Conservation (phyloP, 768 basidiomycete species). For the Lyophyllum semitale region DNA sequence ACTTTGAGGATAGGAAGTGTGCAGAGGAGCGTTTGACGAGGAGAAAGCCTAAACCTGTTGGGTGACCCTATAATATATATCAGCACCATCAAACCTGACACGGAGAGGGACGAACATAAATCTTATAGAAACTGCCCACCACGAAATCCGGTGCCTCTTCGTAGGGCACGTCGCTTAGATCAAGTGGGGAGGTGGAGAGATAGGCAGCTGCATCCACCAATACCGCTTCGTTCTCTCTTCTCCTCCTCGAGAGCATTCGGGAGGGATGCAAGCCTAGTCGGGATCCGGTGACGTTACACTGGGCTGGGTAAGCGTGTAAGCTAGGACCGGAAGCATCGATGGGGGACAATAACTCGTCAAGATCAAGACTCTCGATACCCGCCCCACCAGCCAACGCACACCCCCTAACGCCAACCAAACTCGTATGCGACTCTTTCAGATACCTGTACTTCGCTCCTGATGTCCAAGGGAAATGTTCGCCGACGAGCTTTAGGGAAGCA, state of each 20-base stretch:
- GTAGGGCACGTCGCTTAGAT: constrained; percentile 7
- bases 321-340: neutral
- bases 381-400: constrained; percentile 16
- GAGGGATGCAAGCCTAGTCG: constrained; percentile 17
- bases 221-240: constrained; percentile 3
- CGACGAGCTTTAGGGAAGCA: constrained; percentile 13
- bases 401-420: constrained; percentile 16
- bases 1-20: constrained; percentile 4
- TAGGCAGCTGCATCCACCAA: constrained; percentile 17
- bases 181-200: constrained; percentile 16
- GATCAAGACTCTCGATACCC: constrained; percentile 10
- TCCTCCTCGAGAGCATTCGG: neutral
- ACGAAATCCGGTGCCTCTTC: constrained; percentile 16
- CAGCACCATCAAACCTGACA: neutral
- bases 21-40: constrained; percentile 16
- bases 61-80: constrained; percentile 10
- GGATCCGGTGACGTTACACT: constrained; percentile 18
- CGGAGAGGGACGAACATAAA: constrained; percentile 6
- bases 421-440: constrained; percentile 15
- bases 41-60: constrained; percentile 15
- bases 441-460: constrained; percentile 9
- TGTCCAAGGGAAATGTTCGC: constrained; percentile 13
- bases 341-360: constrained; percentile 8
- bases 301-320: constrained; percentile 16
- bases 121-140: constrained; percentile 17